Evolutionary conservation across 108 stramenopile genomes (phyloP).

Genomic region (Fistulifera pelliculosa): DNA sequence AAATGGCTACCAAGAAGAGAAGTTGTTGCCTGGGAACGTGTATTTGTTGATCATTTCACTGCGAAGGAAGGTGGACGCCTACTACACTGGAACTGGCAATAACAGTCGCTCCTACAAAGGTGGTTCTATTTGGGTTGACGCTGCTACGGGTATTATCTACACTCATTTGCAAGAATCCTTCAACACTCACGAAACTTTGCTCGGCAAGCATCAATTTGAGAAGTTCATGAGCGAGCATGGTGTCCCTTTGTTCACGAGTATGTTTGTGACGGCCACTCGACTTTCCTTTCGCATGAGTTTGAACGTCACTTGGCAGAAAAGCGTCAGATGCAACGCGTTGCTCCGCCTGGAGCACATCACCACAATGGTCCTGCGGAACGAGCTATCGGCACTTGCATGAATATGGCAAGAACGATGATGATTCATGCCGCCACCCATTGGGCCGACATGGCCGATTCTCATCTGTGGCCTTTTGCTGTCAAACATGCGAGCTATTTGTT

Average conservation of each 20-base stretch:
- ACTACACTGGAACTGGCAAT: too few species aligned
- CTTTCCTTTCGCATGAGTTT: too few species aligned
- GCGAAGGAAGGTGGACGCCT: conserved; percentile 18
- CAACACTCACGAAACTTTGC: conserved; percentile 7
- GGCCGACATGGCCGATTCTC: conserved; percentile 5
- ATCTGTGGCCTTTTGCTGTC: conserved; percentile 22
- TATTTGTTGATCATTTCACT: conserved; percentile 38
- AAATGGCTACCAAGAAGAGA: conserved; percentile 4
- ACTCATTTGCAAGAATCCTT: not conserved
- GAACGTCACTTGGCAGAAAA: too few species aligned
- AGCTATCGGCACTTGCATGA: conserved; percentile 6
- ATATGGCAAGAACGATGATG: conserved; percentile 16
- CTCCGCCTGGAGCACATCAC: too few species aligned
- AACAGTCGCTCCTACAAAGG: too few species aligned
- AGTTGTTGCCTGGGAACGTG: conserved; percentile 25
- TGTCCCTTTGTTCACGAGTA: conserved; percentile 3
- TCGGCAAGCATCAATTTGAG: conserved; percentile 5
- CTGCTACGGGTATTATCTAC: too few species aligned
- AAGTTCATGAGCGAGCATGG: conserved; percentile 2
- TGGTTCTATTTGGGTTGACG: too few species aligned
- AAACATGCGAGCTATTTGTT: not conserved
- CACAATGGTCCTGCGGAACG: conserved; percentile 12
- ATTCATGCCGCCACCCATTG: conserved; percentile 14
- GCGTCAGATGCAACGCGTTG: not conserved
- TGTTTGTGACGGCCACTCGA: conserved; percentile 4